Evolutionary conservation across 192 early-diverging fungal genomes (phyloP).

Genomic region (Kappamyces sp.): DNA sequence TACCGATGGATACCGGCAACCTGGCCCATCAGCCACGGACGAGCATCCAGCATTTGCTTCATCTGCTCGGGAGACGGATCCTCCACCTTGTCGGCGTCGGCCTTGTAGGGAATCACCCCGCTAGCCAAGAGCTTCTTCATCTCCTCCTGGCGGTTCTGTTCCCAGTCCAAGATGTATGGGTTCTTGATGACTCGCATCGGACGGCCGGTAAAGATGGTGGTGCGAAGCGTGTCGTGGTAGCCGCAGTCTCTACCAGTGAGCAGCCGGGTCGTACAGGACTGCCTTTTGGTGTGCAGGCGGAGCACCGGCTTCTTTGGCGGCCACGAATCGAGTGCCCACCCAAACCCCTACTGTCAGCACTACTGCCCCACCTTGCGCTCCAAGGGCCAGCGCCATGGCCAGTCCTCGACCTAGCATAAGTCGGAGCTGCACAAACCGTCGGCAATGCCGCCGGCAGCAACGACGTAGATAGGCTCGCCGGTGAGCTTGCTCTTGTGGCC

Average conservation of each 20-base stretch:
- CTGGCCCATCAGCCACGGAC: conserved; percentile 36
- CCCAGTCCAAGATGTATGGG: conserved; percentile 28
- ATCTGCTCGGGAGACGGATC: not conserved
- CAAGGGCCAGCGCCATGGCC: conserved; percentile 34
- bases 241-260: too few relatives aligned
- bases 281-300: conserved; percentile 36
- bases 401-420: conserved; percentile 24
- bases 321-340: conserved; percentile 44
- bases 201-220: conserved; percentile 36
- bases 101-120: conserved; percentile 30
- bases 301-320: conserved; percentile 38
- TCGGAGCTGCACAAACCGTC: conserved; percentile 13
- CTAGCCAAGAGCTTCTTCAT: conserved; percentile 21
- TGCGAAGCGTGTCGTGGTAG: conserved; percentile 39
- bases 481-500: conserved; percentile 29
- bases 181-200: conserved; percentile 36
- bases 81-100: conserved; percentile 22
- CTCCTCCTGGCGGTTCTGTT: conserved; percentile 29
- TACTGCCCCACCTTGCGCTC: conserved; percentile 22
- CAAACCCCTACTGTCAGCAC: conserved; percentile 19
- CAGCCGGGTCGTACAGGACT: conserved; percentile 31
- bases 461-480: conserved; percentile 33
- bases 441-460: conserved; percentile 43
- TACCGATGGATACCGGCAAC: too few relatives aligned
- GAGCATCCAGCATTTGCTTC: conserved; percentile 20